Base-by-base conservation (phyloP, 2,329 filamentous ascomycete genomes). In the Chrysoporthe cubensis region DNA sequence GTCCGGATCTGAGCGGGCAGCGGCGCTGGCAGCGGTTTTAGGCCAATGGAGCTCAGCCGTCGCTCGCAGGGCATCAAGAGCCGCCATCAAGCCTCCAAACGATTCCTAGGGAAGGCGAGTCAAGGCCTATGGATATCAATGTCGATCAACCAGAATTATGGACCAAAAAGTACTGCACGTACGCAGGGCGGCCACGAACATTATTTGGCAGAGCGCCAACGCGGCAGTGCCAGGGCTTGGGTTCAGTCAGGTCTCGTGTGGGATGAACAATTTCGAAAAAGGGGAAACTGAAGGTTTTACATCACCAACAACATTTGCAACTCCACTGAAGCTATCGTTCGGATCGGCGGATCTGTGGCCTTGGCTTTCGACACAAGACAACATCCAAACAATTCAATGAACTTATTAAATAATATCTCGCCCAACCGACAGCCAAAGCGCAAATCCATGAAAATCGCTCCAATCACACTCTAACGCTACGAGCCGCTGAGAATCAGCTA, bases 161-260 rank as follows among this genome's bases (percentile, higher is more conserved):
- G 40, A 6, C 3, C 37, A 18, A 26, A 26, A 26, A 34, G 37
- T 18, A 42, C 7, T 48, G 63, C 43, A 58, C 56, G 34, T 21
- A 65, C 13, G n/a, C 63, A 59, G 34, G 63, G 63, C 63, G 63
- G 54, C 63, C 43, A 50, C 4, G 32, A 60, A 37, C 18, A 65
- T 42, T n/a, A 42, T 50, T n/a, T 65, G 63, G 63, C 56, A 42
- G 63, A 65, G 63, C 63, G 63, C 63, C 63, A 60, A 52, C 52
- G 54, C 32, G 44, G 63, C 54, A 65, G 14, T 60, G 42, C 43
- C 21, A 48, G 42, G 37, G 26, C 16, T 40, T 14, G 16, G 57
- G n/a, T 60, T 11, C 21, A 40, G 40, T 60, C 37, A 44, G 18
- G 40, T 42, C 34, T 43, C 11, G 7, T 26, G 4, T 32, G 11